Percentiles rank a stretch among this genome's conserved stretches.
These are phyloP conservation scores for Aegilops sharonensis DNA, from an alignment of 176 grass and related monocot genomes.

Conservation along the genomic window DNA sequence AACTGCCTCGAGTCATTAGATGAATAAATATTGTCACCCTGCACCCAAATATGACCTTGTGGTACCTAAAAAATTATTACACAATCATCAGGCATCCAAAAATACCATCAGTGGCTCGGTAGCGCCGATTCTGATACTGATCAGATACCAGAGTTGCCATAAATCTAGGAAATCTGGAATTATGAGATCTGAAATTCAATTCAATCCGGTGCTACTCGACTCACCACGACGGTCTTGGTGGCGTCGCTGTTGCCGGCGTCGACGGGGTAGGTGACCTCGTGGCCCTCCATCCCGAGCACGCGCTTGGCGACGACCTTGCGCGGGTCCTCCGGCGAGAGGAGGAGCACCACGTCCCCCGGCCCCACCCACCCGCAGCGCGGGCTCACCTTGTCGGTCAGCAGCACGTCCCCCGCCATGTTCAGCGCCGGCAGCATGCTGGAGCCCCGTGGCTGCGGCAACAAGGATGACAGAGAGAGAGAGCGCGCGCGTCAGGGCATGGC, in stretches of 20 bases:
- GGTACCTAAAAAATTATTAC: constrained; percentile 62
- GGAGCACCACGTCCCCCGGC: constrained; percentile 61
- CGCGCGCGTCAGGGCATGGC: background rate
- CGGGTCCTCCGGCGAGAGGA: constrained; percentile 79
- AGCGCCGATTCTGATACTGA: background rate
- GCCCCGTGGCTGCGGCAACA: constrained; percentile 35
- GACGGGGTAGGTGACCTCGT: constrained; percentile 60
- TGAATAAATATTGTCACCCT: constrained; percentile 72
- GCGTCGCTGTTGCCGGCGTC: constrained; percentile 45
- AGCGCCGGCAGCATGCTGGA: constrained; percentile 85
- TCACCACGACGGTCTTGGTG: constrained; percentile 65
- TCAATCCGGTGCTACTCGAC: background rate
- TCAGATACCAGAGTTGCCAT: background rate
- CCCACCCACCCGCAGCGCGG: constrained; percentile 27
- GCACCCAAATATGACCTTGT: constrained; percentile 82
- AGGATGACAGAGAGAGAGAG: too few species aligned
- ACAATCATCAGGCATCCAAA: background rate
- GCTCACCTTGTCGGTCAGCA: constrained; percentile 58
- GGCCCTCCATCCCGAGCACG: constrained; percentile 60
- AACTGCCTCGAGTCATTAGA: constrained; percentile 83
- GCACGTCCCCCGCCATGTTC: constrained; percentile 69
- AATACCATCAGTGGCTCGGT: background rate
- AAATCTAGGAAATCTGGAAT: too few species aligned
- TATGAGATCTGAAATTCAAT: too few species aligned
- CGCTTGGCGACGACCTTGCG: constrained; percentile 61